Conservation (phyloP, 1,284 basidiomycete genomes). For the Rhodofomes roseus region DNA sequence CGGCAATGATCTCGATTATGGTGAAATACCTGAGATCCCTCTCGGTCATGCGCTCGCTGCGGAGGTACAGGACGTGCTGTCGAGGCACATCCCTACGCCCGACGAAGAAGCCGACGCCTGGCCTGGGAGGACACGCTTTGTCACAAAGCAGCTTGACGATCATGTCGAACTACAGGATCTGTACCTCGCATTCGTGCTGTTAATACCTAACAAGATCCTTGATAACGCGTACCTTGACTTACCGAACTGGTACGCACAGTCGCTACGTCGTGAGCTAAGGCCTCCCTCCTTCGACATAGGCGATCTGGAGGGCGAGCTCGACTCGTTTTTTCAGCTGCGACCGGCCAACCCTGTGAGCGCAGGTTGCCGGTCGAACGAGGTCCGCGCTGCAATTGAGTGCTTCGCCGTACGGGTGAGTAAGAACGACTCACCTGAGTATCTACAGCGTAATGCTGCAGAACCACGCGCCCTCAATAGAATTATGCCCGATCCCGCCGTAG, state of each 20-base stretch:
- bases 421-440: neutral
- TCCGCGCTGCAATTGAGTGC: neutral
- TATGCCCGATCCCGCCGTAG: conserved; percentile 7
- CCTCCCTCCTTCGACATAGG: neutral
- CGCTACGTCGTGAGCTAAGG: neutral
- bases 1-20: neutral
- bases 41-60: neutral
- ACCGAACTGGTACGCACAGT: conserved; percentile 8
- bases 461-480: conserved; percentile 4
- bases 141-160: neutral
- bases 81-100: neutral
- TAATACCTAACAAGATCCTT: neutral
- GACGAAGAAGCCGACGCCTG: neutral
- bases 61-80: neutral
- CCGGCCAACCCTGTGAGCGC: neutral
- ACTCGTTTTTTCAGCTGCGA: neutral
- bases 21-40: neutral
- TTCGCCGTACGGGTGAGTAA: neutral
- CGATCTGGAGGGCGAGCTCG: conserved; percentile 9
- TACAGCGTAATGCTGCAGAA: conserved; percentile 7
- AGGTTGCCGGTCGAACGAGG: neutral
- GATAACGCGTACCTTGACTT: conserved; percentile 9
- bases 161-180: conserved; percentile 2
- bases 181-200: neutral
- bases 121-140: neutral